These are phyloP conservation scores for Antrodiella citrinella DNA, from an alignment of 768 basidiomycete genomes.

Conservation along the genomic window DNA sequence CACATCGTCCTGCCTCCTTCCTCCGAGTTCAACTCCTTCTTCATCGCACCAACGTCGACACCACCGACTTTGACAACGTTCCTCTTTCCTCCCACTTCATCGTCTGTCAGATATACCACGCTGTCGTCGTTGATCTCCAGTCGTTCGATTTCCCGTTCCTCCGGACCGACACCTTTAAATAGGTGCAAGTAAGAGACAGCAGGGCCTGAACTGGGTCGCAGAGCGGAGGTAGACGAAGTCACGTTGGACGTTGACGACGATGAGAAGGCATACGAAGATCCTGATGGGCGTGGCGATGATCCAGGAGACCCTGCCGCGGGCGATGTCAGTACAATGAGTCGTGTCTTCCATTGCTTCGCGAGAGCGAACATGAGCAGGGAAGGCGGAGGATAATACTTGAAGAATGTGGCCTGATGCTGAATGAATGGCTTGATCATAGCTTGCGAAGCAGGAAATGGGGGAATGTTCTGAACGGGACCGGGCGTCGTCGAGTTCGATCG, in stretches of 20 bases:
- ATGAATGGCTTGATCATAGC: constrained; percentile 43
- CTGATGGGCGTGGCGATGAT: background rate
- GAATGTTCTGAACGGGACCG: constrained; percentile 25
- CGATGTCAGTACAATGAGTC: constrained; percentile 47
- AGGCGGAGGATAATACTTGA: constrained; percentile 61
- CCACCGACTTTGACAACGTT: constrained; percentile 66
- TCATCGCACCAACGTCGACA: constrained; percentile 23
- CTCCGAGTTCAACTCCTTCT: constrained; percentile 30
- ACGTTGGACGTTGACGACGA: constrained; percentile 7
- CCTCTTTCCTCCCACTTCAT: constrained; percentile 34
- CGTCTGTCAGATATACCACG: constrained; percentile 62
- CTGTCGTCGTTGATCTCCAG: constrained; percentile 71
- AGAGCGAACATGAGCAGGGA: constrained; percentile 65
- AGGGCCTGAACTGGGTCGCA: constrained; percentile 22
- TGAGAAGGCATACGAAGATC: constrained; percentile 1
- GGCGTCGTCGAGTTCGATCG: constrained; percentile 9
- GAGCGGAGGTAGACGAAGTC: constrained; percentile 19
- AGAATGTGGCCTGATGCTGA: constrained; percentile 44
- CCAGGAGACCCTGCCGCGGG: constrained; percentile 9
- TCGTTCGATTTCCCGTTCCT: constrained; percentile 66
- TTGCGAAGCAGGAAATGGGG: constrained; percentile 56
- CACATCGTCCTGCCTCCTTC: constrained; percentile 54
- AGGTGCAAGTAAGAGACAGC: constrained; percentile 57
- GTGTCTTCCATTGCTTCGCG: constrained; percentile 63
- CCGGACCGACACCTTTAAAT: constrained; percentile 50